Base-by-base conservation (phyloP, 768 basidiomycete species). In the Heimioporus sp. region DNA sequence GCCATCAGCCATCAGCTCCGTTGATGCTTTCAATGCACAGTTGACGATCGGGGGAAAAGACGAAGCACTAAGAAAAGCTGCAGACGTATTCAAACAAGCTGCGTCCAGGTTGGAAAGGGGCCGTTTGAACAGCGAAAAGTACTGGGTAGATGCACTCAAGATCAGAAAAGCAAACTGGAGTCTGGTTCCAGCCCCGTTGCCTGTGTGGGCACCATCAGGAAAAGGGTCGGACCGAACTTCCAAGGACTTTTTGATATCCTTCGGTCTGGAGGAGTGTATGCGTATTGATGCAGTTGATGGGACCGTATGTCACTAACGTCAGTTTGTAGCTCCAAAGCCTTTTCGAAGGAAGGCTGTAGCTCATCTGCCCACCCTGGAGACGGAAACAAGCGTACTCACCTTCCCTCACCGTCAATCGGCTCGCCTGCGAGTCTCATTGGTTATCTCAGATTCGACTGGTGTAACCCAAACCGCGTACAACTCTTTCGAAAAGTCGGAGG, bases 141-240 rank as follows among this genome's bases (percentile, higher is more conserved):
- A 92, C 59, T 93, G 91, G 91, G 75, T 83, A 8, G 82, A 92
- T 64, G 91, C 91, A 4, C 74, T 93, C 42, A 86, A 81, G 63
- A 84, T 89, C 41, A 74, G 91, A 55, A 71, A 80, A 60, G 82
- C 77, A 9, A 92, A 93, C 58, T 93, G 91, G 91, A 79, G 86
- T 13, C 71, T 93, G 32, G 80, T 86, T 39, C 87, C 90, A 31
- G 87, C 90, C 10, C 90, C 90, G 20, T 76, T 91, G 36, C 90
- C 87, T 13, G 71, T 73, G 37, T 89, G 88, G 36, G 79, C 85
- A 21, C 73, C 82, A 1, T 83, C 76, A 0, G 89, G 86, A 13
- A 90, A 89, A 68, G 87, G 87, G 24, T 81, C 85, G 9, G 90
- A 92, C 62, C 85, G 81, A 69, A 86, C 90, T 5, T 81, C 86